Evolutionary conservation across 176 grass and related monocot species (phyloP).

Genomic region (Juncus effusus): DNA sequence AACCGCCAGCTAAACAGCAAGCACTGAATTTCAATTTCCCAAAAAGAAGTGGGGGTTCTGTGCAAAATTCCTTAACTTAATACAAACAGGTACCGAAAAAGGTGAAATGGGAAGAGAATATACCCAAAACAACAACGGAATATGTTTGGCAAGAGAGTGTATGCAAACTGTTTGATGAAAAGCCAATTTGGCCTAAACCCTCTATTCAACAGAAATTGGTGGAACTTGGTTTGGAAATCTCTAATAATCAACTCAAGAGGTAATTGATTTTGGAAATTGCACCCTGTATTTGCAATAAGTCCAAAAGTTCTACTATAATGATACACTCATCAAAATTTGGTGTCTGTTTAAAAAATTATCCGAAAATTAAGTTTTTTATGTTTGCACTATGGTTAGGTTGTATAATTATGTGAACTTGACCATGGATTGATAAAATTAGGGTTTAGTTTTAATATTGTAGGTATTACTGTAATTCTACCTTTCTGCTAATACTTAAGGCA

Average conservation of each 20-base stretch:
- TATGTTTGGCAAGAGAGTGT: slow-evolving; percentile 72
- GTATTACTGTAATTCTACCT: too few species aligned
- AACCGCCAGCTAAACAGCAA: too few species aligned
- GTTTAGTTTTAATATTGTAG: too few species aligned
- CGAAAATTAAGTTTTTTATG: too few species aligned
- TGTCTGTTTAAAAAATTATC: too few species aligned
- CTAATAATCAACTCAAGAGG: slow-evolving; percentile 75
- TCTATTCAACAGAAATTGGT: slow-evolving; percentile 74
- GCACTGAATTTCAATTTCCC: too few species aligned
- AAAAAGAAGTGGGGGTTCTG: background rate
- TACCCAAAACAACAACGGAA: slow-evolving; percentile 50
- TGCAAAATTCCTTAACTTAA: slow-evolving; percentile 38
- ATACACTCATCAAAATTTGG: too few species aligned
- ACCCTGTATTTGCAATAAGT: background rate
- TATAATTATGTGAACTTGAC: too few species aligned
- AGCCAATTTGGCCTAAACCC: slow-evolving; percentile 80
- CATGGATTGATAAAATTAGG: too few species aligned
- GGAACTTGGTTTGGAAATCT: slow-evolving; percentile 59
- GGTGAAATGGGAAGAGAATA: slow-evolving; percentile 84
- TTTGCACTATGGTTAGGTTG: too few species aligned
- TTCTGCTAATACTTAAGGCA: too few species aligned
- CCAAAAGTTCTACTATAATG: too few species aligned
- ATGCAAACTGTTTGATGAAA: slow-evolving; percentile 88
- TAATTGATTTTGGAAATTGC: slow-evolving; percentile 25
- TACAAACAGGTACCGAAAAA: slow-evolving; percentile 48